phyloP scores from a whole-genome alignment of 106 monocot species.

The Apostasia ramifera region DNA sequence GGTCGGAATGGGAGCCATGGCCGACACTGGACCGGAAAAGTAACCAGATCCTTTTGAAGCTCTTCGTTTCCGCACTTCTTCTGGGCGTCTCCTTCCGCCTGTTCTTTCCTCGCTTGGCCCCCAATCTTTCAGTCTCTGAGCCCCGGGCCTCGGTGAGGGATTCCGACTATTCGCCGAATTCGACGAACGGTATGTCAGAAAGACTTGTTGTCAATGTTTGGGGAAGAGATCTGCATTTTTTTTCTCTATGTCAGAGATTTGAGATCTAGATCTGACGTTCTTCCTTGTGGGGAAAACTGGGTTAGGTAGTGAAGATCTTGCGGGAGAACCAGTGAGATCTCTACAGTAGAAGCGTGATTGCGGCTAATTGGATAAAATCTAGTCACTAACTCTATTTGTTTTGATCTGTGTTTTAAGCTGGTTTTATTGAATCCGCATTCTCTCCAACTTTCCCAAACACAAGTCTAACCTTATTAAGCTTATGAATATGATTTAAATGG shows the following conservation, averaged over 20 bases:
- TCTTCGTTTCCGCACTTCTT: conserved; percentile 32
- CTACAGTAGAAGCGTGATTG: too few relatives aligned
- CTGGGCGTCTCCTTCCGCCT: conserved; percentile 38
- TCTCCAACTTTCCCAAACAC: too few relatives aligned
- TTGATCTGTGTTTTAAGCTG: too few relatives aligned
- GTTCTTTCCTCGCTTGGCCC: conserved; percentile 19
- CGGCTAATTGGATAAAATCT: too few relatives aligned
- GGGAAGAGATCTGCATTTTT: not conserved
- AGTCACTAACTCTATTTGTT: too few relatives aligned
- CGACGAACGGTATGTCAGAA: not conserved
- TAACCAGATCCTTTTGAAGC: conserved; percentile 29
- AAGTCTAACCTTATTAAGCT: too few relatives aligned
- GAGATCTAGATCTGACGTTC: not conserved
- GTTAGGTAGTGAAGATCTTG: too few relatives aligned
- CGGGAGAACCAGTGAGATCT: too few relatives aligned
- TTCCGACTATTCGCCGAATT: not conserved
- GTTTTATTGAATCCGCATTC: too few relatives aligned
- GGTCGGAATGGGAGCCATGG: conserved; percentile 17
- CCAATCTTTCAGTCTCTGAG: conserved; percentile 4
- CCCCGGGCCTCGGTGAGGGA: not conserved
- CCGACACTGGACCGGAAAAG: conserved; percentile 21
- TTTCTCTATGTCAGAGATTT: not conserved
- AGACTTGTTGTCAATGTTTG: not conserved
- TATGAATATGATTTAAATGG: too few relatives aligned
- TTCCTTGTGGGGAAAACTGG: not conserved